These are phyloP conservation scores for Kurtzmaniella natalensis DNA, from an alignment of 1,139 yeast genomes.

Conservation along the genomic window DNA sequence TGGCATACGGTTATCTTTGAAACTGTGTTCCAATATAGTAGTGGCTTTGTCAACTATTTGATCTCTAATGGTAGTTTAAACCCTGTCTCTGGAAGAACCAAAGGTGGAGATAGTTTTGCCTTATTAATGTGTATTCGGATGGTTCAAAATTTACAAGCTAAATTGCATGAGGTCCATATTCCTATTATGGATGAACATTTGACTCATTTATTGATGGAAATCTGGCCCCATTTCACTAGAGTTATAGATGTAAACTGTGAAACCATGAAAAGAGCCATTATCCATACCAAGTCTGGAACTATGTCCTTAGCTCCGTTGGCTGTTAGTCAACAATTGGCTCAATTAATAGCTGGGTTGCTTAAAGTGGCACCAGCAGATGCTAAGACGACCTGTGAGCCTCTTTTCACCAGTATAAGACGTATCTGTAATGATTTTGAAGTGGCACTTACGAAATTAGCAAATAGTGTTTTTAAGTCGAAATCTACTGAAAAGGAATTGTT, in stretches of 20 bases:
- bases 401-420: conserved; percentile 63
- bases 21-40: conserved; percentile 41
- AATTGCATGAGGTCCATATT: conserved; percentile 59
- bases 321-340: conserved; percentile 77
- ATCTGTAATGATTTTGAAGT: conserved; percentile 78
- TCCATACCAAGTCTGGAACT: conserved; percentile 21
- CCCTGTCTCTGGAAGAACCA: conserved; percentile 13
- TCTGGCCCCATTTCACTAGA: conserved; percentile 86
- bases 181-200: conserved; percentile 76
- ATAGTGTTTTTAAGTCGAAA: conserved; percentile 31
- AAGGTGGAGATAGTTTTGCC: conserved; percentile 31
- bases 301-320: conserved; percentile 49
- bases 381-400: conserved; percentile 55
- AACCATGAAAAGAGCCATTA: conserved; percentile 46
- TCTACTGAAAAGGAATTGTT: conserved; percentile 60
- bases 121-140: conserved; percentile 72
- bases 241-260: conserved; percentile 77
- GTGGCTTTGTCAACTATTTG: conserved; percentile 38
- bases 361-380: conserved; percentile 41
- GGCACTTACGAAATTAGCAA: conserved; percentile 64
- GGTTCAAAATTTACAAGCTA: conserved; percentile 59
- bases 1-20: conserved; percentile 43
- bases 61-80: conserved; percentile 22
- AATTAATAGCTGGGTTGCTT: conserved; percentile 67
- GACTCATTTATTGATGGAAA: conserved; percentile 56